Conservation (phyloP, 305 asterid genomes). For the Petunia hybrid region DNA sequence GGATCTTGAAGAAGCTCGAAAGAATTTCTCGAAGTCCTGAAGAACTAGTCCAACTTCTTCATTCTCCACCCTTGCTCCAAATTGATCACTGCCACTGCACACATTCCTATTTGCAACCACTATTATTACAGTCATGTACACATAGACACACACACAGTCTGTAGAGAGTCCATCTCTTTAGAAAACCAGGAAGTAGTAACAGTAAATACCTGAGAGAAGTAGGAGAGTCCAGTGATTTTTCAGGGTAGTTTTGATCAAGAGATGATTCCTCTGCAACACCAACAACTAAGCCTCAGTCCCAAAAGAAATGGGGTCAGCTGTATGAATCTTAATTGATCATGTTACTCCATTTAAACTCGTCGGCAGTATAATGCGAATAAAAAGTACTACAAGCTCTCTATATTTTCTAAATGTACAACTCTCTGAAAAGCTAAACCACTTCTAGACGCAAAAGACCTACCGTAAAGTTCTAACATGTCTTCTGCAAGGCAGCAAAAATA, state of each 20-base stretch:
- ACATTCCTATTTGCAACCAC: conserved; percentile 22
- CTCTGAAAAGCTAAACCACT: too few species aligned
- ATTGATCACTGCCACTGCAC: conserved; percentile 46
- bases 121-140: conserved; percentile 10
- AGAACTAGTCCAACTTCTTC: conserved; percentile 32
- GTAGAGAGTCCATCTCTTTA: neutral
- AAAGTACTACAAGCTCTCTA: too few species aligned
- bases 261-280: conserved; percentile 35
- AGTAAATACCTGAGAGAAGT: conserved; percentile 44
- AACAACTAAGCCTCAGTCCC: too few species aligned
- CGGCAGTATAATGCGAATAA: too few species aligned
- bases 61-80: conserved; percentile 37
- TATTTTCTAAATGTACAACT: too few species aligned
- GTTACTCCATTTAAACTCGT: too few species aligned
- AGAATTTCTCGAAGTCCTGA: conserved; percentile 34
- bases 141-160: neutral
- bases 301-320: too few species aligned
- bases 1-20: conserved; percentile 35
- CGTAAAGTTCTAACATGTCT: neutral
- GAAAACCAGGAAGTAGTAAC: neutral
- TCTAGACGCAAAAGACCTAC: too few species aligned
- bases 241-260: conserved; percentile 36
- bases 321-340: too few species aligned
- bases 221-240: conserved; percentile 32
- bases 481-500: conserved; percentile 43